Percentiles rank a stretch among this genome's conserved stretches.
These are phyloP conservation scores for Pelomyxa schiedti DNA, from an alignment of 78 protist genomes.

Conservation along the genomic window DNA sequence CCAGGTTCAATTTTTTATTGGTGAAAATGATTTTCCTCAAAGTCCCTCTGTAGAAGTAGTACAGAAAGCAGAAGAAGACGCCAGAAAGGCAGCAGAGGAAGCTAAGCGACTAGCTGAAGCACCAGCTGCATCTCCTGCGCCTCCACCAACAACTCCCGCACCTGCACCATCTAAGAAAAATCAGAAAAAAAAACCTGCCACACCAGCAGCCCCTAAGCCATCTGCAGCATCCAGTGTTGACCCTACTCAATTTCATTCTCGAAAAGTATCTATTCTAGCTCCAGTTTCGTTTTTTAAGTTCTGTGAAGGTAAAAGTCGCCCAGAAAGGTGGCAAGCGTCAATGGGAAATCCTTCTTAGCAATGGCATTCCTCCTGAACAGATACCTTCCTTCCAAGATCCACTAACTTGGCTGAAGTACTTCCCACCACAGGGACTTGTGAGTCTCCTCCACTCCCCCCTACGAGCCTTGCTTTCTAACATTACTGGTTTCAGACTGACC, in stretches of 20 bases:
- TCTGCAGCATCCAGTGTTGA: too few species aligned
- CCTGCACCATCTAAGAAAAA: background rate
- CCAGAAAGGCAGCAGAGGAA: background rate
- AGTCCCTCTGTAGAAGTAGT: background rate
- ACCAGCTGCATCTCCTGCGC: background rate
- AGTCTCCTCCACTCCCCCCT: slow-evolving; percentile 2
- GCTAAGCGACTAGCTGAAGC: background rate
- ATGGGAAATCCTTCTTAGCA: slow-evolving; percentile 81
- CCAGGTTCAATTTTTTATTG: slow-evolving; percentile 21
- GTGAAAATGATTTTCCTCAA: background rate
- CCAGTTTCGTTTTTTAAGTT: too few species aligned
- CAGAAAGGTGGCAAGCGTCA: slow-evolving; percentile 70
- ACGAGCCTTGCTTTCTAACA: background rate
- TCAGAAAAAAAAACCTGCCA: slow-evolving; percentile 18
- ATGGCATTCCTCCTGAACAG: slow-evolving; percentile 86
- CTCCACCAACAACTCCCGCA: too few species aligned
- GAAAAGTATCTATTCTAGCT: background rate
- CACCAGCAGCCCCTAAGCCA: slow-evolving; percentile 20
- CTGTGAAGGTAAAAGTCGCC: slow-evolving; percentile 72
- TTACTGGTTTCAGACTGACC: slow-evolving; percentile 77
- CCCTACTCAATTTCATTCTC: too few species aligned
- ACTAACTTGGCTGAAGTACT: slow-evolving; percentile 87
- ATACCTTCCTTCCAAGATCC: slow-evolving; percentile 90
- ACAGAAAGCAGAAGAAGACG: background rate
- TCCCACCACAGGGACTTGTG: slow-evolving; percentile 96